Conservation (phyloP, 139 green algal species). For the Chlorella sp. region DNA sequence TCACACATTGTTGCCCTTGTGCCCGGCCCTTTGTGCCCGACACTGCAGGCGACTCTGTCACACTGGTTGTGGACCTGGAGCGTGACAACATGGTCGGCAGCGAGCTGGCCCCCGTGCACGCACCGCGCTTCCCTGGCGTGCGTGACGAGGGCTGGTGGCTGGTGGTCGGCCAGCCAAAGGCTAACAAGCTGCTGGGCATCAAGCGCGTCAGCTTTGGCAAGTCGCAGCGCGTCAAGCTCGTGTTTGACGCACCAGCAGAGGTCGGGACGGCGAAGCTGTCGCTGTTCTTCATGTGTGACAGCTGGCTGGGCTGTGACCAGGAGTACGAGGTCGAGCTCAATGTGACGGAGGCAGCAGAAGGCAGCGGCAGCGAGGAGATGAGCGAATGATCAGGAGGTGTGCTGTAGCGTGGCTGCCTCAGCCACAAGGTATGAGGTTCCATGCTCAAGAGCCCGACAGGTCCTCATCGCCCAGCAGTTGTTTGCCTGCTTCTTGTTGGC, state of each 20-base stretch:
- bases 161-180: constrained; percentile 77
- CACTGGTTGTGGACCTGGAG: constrained; percentile 66
- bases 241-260: constrained; percentile 72
- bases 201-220: constrained; percentile 73
- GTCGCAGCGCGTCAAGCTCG: constrained; percentile 64
- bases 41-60: too few species aligned
- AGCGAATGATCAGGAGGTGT: too few species aligned
- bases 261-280: constrained; percentile 56
- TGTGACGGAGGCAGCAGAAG: constrained; percentile 47
- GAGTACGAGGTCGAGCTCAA: constrained; percentile 94
- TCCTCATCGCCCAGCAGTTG: too few species aligned
- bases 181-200: constrained; percentile 86
- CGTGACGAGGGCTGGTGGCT: constrained; percentile 98
- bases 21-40: too few species aligned
- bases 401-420: too few species aligned
- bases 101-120: constrained; percentile 69
- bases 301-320: constrained; percentile 95
- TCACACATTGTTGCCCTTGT: too few species aligned
- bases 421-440: too few species aligned
- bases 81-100: constrained; percentile 43
- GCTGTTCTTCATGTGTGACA: constrained; percentile 98
- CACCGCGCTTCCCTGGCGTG: constrained; percentile 74
- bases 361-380: too few species aligned
- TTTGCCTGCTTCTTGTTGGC: too few species aligned
- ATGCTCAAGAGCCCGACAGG: too few species aligned